A percentile compares a stretch with the other conserved stretches of the same genome.
phyloP scores from a whole-genome alignment of 2,329 filamentous ascomycete genomes.

The Cladosporium austrohemisphaericum region DNA sequence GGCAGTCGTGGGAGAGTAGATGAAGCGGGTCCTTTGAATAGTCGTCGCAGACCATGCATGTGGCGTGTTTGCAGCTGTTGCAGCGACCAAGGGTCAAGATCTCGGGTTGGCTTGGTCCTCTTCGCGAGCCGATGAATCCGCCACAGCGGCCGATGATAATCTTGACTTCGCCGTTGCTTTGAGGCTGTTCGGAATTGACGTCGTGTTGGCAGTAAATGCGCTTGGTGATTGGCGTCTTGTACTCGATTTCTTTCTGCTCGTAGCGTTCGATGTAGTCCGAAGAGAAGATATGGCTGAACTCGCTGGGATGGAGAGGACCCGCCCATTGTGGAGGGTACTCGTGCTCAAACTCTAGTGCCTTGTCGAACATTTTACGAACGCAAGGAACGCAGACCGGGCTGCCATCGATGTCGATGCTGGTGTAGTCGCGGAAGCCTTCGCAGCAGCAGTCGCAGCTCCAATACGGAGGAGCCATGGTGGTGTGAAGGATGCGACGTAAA shows the following conservation, averaged over 20 bases:
- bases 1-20: background rate
- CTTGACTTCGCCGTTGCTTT: no score
- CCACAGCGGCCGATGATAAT: background rate
- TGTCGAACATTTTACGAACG: slow-evolving; percentile 4
- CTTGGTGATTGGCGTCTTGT: background rate
- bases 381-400: background rate
- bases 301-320: background rate
- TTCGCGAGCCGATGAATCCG: background rate
- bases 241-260: slow-evolving; percentile 4
- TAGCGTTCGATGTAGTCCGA: background rate
- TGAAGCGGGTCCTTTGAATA: background rate
- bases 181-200: no score
- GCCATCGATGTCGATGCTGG: slow-evolving; percentile 6
- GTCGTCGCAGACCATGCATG: slow-evolving; percentile 7
- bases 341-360: slow-evolving; percentile 10
- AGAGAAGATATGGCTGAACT: slow-evolving; percentile 7
- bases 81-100: background rate
- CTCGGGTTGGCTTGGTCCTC: background rate
- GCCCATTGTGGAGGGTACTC: slow-evolving; percentile 4
- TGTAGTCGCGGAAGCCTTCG: slow-evolving; percentile 1
- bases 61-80: background rate
- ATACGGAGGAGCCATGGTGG: background rate
- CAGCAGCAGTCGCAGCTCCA: slow-evolving; percentile 5
- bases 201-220: slow-evolving; percentile 3
- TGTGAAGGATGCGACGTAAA: background rate